These are phyloP conservation scores for Strobilomyces confusus DNA, from an alignment of 768 basidiomycete species.

Conservation along the genomic window DNA sequence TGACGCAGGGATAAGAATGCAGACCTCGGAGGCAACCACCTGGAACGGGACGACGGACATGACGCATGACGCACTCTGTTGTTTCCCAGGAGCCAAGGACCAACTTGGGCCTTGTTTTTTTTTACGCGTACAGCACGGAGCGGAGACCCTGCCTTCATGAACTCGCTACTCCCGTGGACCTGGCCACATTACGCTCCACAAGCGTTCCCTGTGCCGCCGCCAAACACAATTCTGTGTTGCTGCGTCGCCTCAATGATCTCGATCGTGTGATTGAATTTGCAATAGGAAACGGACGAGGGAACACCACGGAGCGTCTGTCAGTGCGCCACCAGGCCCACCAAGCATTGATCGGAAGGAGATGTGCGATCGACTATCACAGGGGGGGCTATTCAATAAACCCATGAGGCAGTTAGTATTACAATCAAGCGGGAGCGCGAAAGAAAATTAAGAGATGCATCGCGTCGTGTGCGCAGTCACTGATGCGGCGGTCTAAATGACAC, in stretches of 20 bases:
- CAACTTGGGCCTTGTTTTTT: neutral
- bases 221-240: slow-evolving; percentile 6
- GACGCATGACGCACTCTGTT: slow-evolving; percentile 18
- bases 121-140: slow-evolving; percentile 2
- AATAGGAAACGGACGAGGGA: slow-evolving; percentile 21
- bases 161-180: slow-evolving; percentile 21
- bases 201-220: slow-evolving; percentile 8
- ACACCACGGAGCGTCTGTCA: slow-evolving; percentile 22
- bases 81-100: neutral
- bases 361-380: slow-evolving; percentile 19
- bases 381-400: slow-evolving; percentile 8
- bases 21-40: slow-evolving; percentile 1
- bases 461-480: slow-evolving; percentile 8
- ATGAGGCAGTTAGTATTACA: slow-evolving; percentile 20
- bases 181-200: slow-evolving; percentile 19
- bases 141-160: slow-evolving; percentile 19
- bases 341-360: slow-evolving; percentile 26
- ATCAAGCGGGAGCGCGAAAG: slow-evolving; percentile 13
- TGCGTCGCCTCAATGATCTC: slow-evolving; percentile 19
- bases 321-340: slow-evolving; percentile 20
- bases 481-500: slow-evolving; percentile 15
- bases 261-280: slow-evolving; percentile 20
- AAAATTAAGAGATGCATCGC: slow-evolving; percentile 4
- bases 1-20: slow-evolving; percentile 12
- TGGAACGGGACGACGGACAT: slow-evolving; percentile 13